Conservation (phyloP, 345 rosid species). For the Cardamine occulta region DNA sequence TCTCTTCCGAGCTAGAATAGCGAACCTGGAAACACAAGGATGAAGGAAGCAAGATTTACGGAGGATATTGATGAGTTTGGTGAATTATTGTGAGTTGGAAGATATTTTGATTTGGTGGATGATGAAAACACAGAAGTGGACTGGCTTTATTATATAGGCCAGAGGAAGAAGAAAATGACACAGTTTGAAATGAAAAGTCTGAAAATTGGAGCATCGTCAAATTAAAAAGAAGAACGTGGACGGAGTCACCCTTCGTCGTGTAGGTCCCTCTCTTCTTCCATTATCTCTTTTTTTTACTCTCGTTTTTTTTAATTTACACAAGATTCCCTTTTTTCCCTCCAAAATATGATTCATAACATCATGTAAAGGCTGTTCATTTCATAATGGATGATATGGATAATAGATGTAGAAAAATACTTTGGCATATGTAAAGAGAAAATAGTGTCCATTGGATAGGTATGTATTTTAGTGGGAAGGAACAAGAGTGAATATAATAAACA, state of each 20-base stretch:
- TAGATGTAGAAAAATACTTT: no score
- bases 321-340: background rate
- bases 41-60: background rate
- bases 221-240: slow-evolving; percentile 41
- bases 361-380: background rate
- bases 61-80: background rate
- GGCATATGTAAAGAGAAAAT: no score
- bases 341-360: background rate
- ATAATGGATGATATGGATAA: no score
- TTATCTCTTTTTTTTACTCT: background rate
- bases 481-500: background rate
- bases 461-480: background rate
- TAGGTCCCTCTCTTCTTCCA: slow-evolving; percentile 37
- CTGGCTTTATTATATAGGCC: slow-evolving; percentile 38
- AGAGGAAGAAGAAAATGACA: background rate
- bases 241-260: slow-evolving; percentile 10
- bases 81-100: background rate
- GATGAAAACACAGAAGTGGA: slow-evolving; percentile 24
- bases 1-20: background rate
- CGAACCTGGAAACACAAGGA: background rate
- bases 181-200: slow-evolving; percentile 2
- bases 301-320: background rate
- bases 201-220: slow-evolving; percentile 30
- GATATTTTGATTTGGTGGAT: background rate
- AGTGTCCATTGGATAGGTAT: no score